These are phyloP conservation scores for Sodiomyces alkalinus DNA, from an alignment of 2,329 filamentous ascomycete species.

Conservation along the genomic window DNA sequence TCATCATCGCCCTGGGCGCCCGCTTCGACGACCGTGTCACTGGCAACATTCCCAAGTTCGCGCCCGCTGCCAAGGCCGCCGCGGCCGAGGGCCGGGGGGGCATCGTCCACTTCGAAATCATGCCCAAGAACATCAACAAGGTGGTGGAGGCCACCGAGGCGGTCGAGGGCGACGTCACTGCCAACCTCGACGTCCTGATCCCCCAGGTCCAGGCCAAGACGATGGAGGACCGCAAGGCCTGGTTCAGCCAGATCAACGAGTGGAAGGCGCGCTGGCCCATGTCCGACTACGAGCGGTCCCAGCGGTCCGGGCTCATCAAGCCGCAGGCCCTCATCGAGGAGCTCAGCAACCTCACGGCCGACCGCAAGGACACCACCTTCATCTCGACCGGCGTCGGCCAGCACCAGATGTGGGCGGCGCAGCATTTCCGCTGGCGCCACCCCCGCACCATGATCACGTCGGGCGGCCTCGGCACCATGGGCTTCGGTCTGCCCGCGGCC, in stretches of 20 bases:
- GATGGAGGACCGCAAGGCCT: slow-evolving; percentile 56
- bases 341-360: slow-evolving; percentile 67
- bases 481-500: slow-evolving; percentile 82
- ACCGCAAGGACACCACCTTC: slow-evolving; percentile 70
- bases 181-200: slow-evolving; percentile 62
- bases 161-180: slow-evolving; percentile 78
- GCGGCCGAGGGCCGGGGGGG: slow-evolving; percentile 76
- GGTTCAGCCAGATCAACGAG: slow-evolving; percentile 76
- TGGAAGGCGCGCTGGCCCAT: slow-evolving; percentile 93
- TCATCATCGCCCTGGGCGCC: slow-evolving; percentile 86
- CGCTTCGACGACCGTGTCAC: slow-evolving; percentile 97
- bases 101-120: slow-evolving; percentile 94
- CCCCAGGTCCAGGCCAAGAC: slow-evolving; percentile 51
- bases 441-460: slow-evolving; percentile 93
- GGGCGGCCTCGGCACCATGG: slow-evolving; percentile 81
- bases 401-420: slow-evolving; percentile 97
- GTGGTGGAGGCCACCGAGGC: slow-evolving; percentile 93
- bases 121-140: slow-evolving; percentile 99
- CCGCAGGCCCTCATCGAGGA: slow-evolving; percentile 86
- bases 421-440: slow-evolving; percentile 89
- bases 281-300: slow-evolving; percentile 62
- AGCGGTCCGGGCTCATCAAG: slow-evolving; percentile 70
- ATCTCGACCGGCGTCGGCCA: slow-evolving; percentile 93
- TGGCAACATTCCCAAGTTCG: slow-evolving; percentile 67
- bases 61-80: slow-evolving; percentile 72